Evolutionary conservation across 306 rosid species (phyloP).

Genomic region (Acacia acuminata): DNA sequence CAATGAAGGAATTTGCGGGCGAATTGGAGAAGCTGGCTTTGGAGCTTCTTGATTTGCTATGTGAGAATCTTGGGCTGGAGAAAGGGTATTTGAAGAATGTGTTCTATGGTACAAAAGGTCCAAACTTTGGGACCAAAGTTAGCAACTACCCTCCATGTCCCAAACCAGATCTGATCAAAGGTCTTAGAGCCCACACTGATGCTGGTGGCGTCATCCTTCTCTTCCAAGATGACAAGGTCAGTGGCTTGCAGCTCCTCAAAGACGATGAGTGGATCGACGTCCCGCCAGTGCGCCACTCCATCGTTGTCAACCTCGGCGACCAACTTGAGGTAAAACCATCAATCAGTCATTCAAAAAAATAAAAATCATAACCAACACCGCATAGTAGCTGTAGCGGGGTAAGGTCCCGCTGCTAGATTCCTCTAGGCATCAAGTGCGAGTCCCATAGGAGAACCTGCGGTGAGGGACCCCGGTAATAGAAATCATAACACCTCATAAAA

Average conservation of each 20-base stretch:
- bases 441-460: too few relatives aligned
- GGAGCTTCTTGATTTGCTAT: constrained; percentile 71
- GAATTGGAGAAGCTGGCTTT: constrained; percentile 82
- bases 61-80: constrained; percentile 91
- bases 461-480: too few relatives aligned
- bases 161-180: constrained; percentile 88
- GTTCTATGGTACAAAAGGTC: constrained; percentile 82
- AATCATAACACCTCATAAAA: not conserved
- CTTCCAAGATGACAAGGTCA: constrained; percentile 94
- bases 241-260: constrained; percentile 95
- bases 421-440: too few relatives aligned
- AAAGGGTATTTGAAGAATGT: constrained; percentile 80
- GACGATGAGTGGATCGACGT: constrained; percentile 87
- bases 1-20: constrained; percentile 71
- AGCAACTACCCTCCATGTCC: constrained; percentile 98
- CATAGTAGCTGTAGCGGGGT: too few relatives aligned
- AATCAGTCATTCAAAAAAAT: not conserved
- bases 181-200: constrained; percentile 94
- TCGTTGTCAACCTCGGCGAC: constrained; percentile 95
- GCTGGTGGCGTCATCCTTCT: constrained; percentile 96
- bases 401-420: too few relatives aligned
- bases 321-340: constrained; percentile 77
- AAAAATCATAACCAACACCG: too few relatives aligned
- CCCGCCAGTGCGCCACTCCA: constrained; percentile 95
- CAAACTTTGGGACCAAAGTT: constrained; percentile 90